A percentile compares a stretch with the other conserved stretches of the same genome.
Evolutionary conservation across 805 yeast species (phyloP).

Genomic region (Nakazawaea molendinolei): DNA sequence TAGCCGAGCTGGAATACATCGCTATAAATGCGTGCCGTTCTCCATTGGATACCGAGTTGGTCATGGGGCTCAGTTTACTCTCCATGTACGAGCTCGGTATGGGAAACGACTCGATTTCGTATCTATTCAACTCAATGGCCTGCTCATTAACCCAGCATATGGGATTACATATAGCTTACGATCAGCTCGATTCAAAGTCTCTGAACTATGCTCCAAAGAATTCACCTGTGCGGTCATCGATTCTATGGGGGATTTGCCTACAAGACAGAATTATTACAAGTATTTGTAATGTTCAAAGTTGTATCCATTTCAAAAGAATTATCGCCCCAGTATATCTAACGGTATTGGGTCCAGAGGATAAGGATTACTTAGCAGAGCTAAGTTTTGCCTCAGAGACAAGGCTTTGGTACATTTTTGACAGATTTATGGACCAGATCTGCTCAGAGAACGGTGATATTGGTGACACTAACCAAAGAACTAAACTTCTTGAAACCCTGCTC

Average conservation of each 20-base stretch:
- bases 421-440: constrained; percentile 28
- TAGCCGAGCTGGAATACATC: constrained; percentile 20
- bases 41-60: constrained; percentile 18
- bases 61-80: constrained; percentile 20
- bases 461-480: constrained; percentile 22
- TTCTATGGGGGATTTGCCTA: constrained; percentile 25
- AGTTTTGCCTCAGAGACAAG: constrained; percentile 21
- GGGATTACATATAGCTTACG: constrained; percentile 23
- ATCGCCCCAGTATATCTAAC: constrained; percentile 25
- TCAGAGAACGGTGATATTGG: constrained; percentile 26
- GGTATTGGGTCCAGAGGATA: constrained; percentile 10
- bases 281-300: constrained; percentile 22
- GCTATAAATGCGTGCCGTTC: constrained; percentile 18
- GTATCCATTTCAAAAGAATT: constrained; percentile 27
- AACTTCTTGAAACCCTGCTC: constrained; percentile 20
- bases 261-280: constrained; percentile 25
- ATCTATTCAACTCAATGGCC: constrained; percentile 23
- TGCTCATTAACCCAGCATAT: constrained; percentile 28
- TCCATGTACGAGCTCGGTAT: constrained; percentile 26
- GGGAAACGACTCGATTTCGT: constrained; percentile 24
- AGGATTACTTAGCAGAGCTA: constrained; percentile 17
- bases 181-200: constrained; percentile 16
- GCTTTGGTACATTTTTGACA: constrained; percentile 25
- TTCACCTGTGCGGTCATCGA: constrained; percentile 21
- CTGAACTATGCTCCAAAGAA: constrained; percentile 19